phyloP scores from a whole-genome alignment of 306 rosid genomes.

The Potentilla sterilis region DNA sequence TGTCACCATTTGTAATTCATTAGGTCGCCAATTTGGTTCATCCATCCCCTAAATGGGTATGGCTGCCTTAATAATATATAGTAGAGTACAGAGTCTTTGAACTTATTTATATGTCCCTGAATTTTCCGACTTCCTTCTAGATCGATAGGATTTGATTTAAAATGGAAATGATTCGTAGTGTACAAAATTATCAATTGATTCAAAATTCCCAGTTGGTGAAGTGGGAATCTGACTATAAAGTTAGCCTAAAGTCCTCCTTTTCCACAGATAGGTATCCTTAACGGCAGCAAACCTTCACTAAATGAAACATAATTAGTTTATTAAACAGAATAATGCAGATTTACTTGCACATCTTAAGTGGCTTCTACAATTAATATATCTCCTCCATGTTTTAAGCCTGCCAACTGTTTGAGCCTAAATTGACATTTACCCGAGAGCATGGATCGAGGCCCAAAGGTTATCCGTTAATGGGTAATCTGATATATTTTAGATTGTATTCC shows the following conservation, averaged over 20 bases:
- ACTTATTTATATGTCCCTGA: slow-evolving; percentile 20
- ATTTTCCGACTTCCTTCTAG: slow-evolving; percentile 38
- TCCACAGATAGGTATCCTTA: slow-evolving; percentile 54
- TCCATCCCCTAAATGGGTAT: slow-evolving; percentile 27
- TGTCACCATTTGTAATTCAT: slow-evolving; percentile 45
- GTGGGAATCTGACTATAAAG: slow-evolving; percentile 47
- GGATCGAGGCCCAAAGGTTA: too few species aligned
- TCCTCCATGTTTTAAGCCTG: slow-evolving; percentile 26
- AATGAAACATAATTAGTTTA: slow-evolving; percentile 23
- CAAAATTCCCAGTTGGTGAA: slow-evolving; percentile 16
- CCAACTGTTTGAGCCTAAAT: not conserved
- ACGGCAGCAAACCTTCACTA: slow-evolving; percentile 47
- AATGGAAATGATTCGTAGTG: slow-evolving; percentile 15
- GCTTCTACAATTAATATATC: slow-evolving; percentile 12
- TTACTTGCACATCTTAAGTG: slow-evolving; percentile 12
- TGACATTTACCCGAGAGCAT: too few species aligned
- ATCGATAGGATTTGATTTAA: slow-evolving; percentile 32
- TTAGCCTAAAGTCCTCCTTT: slow-evolving; percentile 28
- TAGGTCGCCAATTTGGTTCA: slow-evolving; percentile 15
- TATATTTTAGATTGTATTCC: too few species aligned
- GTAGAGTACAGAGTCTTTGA: slow-evolving; percentile 1
- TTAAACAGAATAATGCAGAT: not conserved
- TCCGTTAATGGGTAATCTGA: too few species aligned
- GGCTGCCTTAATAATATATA: slow-evolving; percentile 26
- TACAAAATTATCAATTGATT: not conserved